These are phyloP conservation scores for Gossypium rotundifolium DNA, from an alignment of 345 rosid species.

Conservation along the genomic window DNA sequence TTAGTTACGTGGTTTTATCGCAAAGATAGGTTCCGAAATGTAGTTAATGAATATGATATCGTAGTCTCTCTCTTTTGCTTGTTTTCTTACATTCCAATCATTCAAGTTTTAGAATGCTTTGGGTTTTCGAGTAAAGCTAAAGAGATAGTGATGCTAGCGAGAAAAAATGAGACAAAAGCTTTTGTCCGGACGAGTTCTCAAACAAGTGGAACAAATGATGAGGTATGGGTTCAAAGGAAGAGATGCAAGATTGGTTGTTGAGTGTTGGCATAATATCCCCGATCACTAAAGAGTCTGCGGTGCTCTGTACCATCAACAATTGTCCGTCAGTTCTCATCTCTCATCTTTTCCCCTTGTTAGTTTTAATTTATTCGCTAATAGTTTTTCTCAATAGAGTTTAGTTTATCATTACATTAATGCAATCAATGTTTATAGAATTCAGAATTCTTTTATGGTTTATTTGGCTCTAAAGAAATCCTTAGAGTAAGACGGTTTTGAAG, in stretches of 20 bases:
- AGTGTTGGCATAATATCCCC: conserved; percentile 97
- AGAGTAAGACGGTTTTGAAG: not conserved
- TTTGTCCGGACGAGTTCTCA: conserved; percentile 63
- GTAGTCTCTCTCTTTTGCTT: not conserved
- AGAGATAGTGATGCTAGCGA: conserved; percentile 90
- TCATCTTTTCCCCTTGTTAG: not conserved
- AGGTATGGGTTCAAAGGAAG: conserved; percentile 90
- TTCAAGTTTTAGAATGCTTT: conserved; percentile 10
- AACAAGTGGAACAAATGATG: conserved; percentile 47
- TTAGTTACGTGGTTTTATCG: not conserved
- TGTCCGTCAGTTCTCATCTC: conserved; percentile 71
- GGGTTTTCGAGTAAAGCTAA: conserved; percentile 68
- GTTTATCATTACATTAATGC: not conserved
- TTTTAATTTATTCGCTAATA: conserved; percentile 12
- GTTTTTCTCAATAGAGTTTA: not conserved
- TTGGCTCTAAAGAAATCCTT: not conserved
- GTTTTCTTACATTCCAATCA: conserved; percentile 4
- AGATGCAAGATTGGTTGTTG: conserved; percentile 89
- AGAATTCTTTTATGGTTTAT: not conserved
- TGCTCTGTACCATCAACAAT: conserved; percentile 84
- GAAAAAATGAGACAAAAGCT: conserved; percentile 87
- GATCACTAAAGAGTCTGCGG: conserved; percentile 95
- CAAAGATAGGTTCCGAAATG: not conserved
- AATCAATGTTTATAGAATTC: not conserved
- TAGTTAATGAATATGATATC: not conserved